These are phyloP conservation scores for Globisporangium cylindrosporum DNA, from an alignment of 352 stramenopile genomes.

Conservation along the genomic window DNA sequence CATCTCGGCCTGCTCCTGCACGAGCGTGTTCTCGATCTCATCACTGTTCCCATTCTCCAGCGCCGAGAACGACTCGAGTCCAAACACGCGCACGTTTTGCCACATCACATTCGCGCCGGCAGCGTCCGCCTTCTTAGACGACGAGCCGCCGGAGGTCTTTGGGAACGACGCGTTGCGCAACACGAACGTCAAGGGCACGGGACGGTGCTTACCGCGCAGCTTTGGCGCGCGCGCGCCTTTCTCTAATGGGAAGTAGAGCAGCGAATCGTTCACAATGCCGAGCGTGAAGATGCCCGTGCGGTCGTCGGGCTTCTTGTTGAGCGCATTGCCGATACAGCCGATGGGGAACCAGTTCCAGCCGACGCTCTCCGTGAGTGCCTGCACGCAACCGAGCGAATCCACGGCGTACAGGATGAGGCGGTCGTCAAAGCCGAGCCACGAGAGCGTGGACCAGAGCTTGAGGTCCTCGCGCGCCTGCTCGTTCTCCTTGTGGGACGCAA, in stretches of 20 bases:
- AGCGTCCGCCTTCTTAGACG: slow-evolving; percentile 29
- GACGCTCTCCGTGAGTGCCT: slow-evolving; percentile 50
- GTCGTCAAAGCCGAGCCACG: slow-evolving; percentile 81
- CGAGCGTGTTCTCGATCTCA: slow-evolving; percentile 23
- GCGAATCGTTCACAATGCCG: slow-evolving; percentile 65
- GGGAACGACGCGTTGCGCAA: slow-evolving; percentile 58
- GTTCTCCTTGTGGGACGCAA: slow-evolving; percentile 71
- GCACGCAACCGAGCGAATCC: slow-evolving; percentile 62
- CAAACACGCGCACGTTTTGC: slow-evolving; percentile 58
- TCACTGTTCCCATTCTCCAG: neutral
- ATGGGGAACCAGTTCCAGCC: slow-evolving; percentile 76
- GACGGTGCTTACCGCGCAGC: slow-evolving; percentile 67
- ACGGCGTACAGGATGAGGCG: slow-evolving; percentile 65
- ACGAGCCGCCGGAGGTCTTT: slow-evolving; percentile 27
- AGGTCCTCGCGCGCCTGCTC: slow-evolving; percentile 37
- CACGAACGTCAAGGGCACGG: slow-evolving; percentile 64
- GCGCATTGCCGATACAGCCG: slow-evolving; percentile 54
- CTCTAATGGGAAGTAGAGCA: slow-evolving; percentile 75
- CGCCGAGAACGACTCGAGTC: slow-evolving; percentile 23
- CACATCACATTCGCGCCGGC: slow-evolving; percentile 46
- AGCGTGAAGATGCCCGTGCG: slow-evolving; percentile 61
- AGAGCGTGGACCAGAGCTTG: slow-evolving; percentile 52
- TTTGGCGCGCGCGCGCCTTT: slow-evolving; percentile 36
- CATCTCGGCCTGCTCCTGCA: slow-evolving; percentile 74
- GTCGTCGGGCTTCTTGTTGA: slow-evolving; percentile 59